Base-by-base conservation (phyloP, 371 early-diverging fungal species). In the Smittium mucronatum region DNA sequence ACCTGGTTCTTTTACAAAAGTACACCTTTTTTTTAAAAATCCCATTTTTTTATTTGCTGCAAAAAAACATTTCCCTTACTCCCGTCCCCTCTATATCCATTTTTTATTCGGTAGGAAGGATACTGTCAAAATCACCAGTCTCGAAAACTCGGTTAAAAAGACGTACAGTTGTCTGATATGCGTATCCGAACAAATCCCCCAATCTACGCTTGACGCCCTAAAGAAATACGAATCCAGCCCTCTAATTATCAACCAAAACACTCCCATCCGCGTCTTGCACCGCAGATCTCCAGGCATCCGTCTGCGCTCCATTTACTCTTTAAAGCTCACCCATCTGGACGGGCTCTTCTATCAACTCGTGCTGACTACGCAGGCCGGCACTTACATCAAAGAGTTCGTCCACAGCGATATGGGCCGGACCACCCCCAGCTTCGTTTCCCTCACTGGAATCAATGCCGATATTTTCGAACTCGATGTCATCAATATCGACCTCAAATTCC, bases 301-400 rank as follows among this genome's bases (percentile, higher is more conserved):
- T 0, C 83, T 84, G 67, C 91, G 90, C 73, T 75, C 71, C 30
- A 86, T 96, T 25, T 75, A 87, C 71, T 74, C 74, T 0, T 76
- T 91, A 17, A 74, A 79, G 2, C 47, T 75, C 1, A 34, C 28
- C 2, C 73, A 66, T 71, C 71, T 71, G 29, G 73, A 73, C 68
- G 79, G 81, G 0, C 83, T 81, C 31, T 86, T 88, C 72, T 74
- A 83, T 64, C 78, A 85, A 1, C 77, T 92, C 1, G 79, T 86
- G 30, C 70, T 97, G 76, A 83, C 84, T 69, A 91, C 95, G 0
- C 88, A 88, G 71, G 97, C 99, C 1, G 99, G 99, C 15, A 91
- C 97, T 0, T 99, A 99, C 72, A 94, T 99, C 70, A 99, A 99
- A 75, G 99, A 99, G 81, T 99, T 97, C 85, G 89, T 97, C 1